These are phyloP conservation scores for Oehlia diaphana DNA, from an alignment of 192 early-diverging fungal species.

Conservation along the genomic window DNA sequence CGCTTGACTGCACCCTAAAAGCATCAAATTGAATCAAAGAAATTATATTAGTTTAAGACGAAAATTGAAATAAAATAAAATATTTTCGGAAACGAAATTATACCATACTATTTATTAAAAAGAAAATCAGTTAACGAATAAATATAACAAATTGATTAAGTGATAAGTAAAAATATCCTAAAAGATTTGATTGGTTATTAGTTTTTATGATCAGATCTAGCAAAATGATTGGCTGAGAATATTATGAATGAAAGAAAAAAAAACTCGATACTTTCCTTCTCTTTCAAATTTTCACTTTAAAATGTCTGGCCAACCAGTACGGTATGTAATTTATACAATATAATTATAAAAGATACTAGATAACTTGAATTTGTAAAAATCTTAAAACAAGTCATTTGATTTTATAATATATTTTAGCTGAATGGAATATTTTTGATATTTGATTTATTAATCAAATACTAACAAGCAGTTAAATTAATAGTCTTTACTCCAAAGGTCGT, in stretches of 20 bases:
- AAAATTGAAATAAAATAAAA: too few species aligned
- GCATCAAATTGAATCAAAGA: too few species aligned
- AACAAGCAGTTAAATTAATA: conserved; percentile 35
- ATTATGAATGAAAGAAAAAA: not conserved
- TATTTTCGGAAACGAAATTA: not conserved
- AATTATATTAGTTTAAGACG: too few species aligned
- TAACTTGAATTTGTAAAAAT: not conserved
- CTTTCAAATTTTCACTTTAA: not conserved
- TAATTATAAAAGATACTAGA: not conserved
- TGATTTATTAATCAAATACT: not conserved
- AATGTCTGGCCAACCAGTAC: conserved; percentile 2
- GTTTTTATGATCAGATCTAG: not conserved
- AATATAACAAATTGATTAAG: too few species aligned
- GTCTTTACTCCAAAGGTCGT: conserved; percentile 97
- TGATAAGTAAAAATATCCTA: too few species aligned
- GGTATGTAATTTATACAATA: not conserved
- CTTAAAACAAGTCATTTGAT: too few species aligned
- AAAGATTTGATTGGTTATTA: not conserved
- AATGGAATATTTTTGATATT: not conserved
- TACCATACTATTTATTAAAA: not conserved
- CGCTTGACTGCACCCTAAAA: conserved; percentile 36
- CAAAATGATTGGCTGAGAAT: not conserved
- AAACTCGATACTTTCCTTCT: not conserved
- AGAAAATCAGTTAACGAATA: not conserved
- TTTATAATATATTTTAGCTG: too few species aligned